Conservation (phyloP, 179 eudicot species). For the Patellifolia procumbens region DNA sequence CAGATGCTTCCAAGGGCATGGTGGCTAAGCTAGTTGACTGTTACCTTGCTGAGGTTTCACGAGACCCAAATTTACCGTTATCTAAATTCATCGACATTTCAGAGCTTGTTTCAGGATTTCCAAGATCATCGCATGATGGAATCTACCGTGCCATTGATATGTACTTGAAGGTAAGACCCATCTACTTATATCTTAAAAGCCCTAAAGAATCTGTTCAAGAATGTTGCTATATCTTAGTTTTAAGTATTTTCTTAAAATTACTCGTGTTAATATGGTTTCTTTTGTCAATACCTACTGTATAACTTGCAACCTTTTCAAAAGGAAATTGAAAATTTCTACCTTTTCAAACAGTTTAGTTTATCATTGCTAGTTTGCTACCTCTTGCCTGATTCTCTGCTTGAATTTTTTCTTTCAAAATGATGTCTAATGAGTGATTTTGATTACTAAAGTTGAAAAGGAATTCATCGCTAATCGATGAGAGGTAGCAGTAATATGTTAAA, state of each 20-base stretch:
- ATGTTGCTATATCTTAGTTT: not conserved
- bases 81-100: slow-evolving; percentile 55
- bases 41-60: slow-evolving; percentile 62
- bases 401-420: too few relatives aligned
- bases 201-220: not conserved
- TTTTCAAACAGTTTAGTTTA: too few relatives aligned
- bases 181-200: not conserved
- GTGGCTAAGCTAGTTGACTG: slow-evolving; percentile 72
- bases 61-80: slow-evolving; percentile 53
- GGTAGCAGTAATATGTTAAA: too few relatives aligned
- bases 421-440: too few relatives aligned
- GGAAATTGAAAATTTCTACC: too few relatives aligned
- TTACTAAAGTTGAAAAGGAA: too few relatives aligned
- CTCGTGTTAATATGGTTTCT: not conserved
- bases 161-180: slow-evolving; percentile 62
- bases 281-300: too few relatives aligned
- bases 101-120: slow-evolving; percentile 52
- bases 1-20: slow-evolving; percentile 54
- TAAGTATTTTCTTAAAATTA: not conserved
- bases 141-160: slow-evolving; percentile 79
- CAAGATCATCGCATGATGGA: slow-evolving; percentile 69
- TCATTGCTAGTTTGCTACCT: too few relatives aligned
- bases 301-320: too few relatives aligned
- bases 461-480: too few relatives aligned
- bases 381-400: too few relatives aligned